Percentiles rank a stretch among this genome's conserved stretches.
phyloP scores from a whole-genome alignment of 2,329 filamentous ascomycete species.

The Aspergillus felis region DNA sequence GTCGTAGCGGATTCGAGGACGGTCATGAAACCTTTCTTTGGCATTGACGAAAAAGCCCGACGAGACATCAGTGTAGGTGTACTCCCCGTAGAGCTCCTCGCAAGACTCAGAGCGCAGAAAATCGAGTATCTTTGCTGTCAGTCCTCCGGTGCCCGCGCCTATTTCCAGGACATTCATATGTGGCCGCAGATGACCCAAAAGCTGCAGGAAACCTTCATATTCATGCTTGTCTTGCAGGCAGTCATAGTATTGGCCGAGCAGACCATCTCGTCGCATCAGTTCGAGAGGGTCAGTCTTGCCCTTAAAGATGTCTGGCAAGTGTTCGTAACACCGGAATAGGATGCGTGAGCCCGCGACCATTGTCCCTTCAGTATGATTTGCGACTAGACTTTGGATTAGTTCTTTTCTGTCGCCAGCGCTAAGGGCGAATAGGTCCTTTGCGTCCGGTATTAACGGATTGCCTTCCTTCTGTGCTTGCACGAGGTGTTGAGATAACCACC shows the following conservation, averaged over 20 bases:
- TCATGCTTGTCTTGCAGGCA: not conserved
- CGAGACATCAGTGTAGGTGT: slow-evolving; percentile 22
- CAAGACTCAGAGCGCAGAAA: not conserved
- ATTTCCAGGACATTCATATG: slow-evolving; percentile 9
- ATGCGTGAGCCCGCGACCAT: not conserved
- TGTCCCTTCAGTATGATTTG: not conserved
- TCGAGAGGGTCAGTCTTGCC: not conserved
- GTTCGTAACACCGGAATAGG: not conserved
- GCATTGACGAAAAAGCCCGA: slow-evolving; percentile 19
- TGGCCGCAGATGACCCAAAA: slow-evolving; percentile 7
- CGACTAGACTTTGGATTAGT: not conserved
- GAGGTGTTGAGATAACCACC: not conserved
- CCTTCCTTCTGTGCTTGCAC: not conserved
- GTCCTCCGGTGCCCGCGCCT: slow-evolving; percentile 19
- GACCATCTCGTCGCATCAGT: not conserved
- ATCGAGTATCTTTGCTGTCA: not conserved
- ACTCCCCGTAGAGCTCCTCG: slow-evolving; percentile 1
- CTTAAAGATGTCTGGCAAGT: not conserved
- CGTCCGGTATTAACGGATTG: not conserved
- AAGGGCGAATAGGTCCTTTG: not conserved
- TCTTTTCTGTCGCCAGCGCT: not conserved
- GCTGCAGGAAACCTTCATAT: not conserved
- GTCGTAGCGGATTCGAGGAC: slow-evolving; percentile 18
- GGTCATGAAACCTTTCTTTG: slow-evolving; percentile 13
- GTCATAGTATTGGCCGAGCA: not conserved